Conservation (phyloP, 192 early-diverging fungal genomes). For the Coemansia sp. region DNA sequence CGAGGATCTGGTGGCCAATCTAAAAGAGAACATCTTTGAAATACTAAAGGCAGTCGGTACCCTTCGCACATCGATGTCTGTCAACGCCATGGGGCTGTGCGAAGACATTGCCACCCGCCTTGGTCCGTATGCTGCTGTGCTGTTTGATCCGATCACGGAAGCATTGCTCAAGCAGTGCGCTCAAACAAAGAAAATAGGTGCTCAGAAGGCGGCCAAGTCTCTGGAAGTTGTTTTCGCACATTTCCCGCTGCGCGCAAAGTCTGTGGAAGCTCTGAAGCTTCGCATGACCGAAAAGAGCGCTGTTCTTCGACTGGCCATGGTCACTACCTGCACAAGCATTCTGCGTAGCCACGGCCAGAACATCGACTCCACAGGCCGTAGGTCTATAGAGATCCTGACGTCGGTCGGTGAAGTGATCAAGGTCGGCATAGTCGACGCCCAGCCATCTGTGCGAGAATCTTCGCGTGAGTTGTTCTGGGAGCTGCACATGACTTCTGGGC, state of each 20-base stretch:
- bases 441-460: slow-evolving; percentile 41
- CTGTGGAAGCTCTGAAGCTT: slow-evolving; percentile 26
- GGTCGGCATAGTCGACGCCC: slow-evolving; percentile 35
- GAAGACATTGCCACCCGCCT: slow-evolving; percentile 48
- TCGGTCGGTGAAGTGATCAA: slow-evolving; percentile 15
- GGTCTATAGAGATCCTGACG: slow-evolving; percentile 23
- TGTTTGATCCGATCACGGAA: slow-evolving; percentile 39
- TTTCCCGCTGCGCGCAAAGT: slow-evolving; percentile 43
- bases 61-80: slow-evolving; percentile 49
- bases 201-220: slow-evolving; percentile 41
- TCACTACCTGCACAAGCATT: slow-evolving; percentile 24
- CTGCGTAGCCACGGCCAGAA: slow-evolving; percentile 29
- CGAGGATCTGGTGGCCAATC: slow-evolving; percentile 31
- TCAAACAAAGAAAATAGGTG: slow-evolving; percentile 51
- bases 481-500: slow-evolving; percentile 25
- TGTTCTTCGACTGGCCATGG: slow-evolving; percentile 36
- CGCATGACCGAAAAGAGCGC: slow-evolving; percentile 49
- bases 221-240: slow-evolving; percentile 29
- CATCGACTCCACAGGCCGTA: slow-evolving; percentile 30
- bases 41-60: slow-evolving; percentile 44
- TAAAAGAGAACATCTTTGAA: slow-evolving; percentile 38
- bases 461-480: slow-evolving; percentile 52
- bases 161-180: slow-evolving; percentile 41
- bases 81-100: slow-evolving; percentile 38
- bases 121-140: slow-evolving; percentile 33